A percentile compares a stretch with the other conserved stretches of the same genome.
phyloP scores from a whole-genome alignment of 305 asterid genomes.

The Salvia sclarea region DNA sequence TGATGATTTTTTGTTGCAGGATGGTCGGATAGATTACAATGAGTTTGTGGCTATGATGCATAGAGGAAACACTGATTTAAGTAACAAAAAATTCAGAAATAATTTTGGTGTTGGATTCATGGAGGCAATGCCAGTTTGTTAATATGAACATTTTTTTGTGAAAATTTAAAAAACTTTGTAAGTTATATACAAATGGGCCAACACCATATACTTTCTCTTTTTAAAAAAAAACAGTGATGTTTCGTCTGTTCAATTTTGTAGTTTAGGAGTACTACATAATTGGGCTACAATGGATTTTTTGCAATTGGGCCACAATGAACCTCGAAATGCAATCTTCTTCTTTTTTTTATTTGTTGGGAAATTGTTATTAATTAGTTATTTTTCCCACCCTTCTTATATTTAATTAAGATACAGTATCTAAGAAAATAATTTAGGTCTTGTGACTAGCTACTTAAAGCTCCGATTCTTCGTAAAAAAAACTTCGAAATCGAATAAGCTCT shows the following conservation, averaged over 20 bases:
- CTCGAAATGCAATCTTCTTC: background rate
- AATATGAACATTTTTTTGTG: background rate
- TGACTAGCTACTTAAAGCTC: too few relatives aligned
- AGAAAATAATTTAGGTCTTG: too few relatives aligned
- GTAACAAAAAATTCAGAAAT: conserved; percentile 41
- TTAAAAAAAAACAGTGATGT: background rate
- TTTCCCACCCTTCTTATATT: too few relatives aligned
- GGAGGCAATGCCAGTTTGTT: conserved; percentile 48
- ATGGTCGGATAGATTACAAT: conserved; percentile 68
- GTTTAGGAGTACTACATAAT: background rate
- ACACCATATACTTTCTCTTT: background rate
- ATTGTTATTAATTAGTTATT: too few relatives aligned
- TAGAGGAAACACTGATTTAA: conserved; percentile 48
- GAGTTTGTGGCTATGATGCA: conserved; percentile 90
- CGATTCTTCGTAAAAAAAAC: too few relatives aligned
- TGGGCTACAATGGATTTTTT: background rate
- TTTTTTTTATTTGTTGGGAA: too few relatives aligned
- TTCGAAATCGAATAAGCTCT: too few relatives aligned
- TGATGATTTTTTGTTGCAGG: conserved; percentile 41
- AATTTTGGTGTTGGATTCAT: conserved; percentile 44
- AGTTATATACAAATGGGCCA: background rate
- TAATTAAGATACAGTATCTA: too few relatives aligned
- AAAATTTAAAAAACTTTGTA: too few relatives aligned
- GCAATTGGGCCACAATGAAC: background rate
- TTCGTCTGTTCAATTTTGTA: background rate